Conservation (phyloP, 805 yeast genomes). For the Wickerhamomyces pijperi region DNA sequence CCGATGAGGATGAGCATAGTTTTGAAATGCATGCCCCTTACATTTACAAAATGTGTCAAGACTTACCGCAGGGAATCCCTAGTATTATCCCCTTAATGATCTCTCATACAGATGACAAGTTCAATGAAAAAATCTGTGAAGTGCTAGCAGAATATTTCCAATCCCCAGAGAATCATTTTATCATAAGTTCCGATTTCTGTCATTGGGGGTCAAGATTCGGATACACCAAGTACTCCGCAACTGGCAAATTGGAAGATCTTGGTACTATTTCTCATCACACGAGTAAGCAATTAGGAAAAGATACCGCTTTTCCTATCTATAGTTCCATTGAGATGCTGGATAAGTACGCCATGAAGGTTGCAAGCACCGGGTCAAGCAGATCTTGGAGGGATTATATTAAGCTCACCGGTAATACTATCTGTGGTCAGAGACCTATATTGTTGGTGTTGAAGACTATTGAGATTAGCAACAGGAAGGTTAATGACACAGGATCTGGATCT, state of each 20-base stretch:
- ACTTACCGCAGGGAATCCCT: conserved; percentile 24
- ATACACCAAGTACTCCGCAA: conserved; percentile 38
- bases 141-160: conserved; percentile 41
- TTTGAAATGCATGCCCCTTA: conserved; percentile 92
- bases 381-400: conserved; percentile 60
- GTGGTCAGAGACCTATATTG: conserved; percentile 81
- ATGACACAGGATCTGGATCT: neutral
- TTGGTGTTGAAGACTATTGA: conserved; percentile 49
- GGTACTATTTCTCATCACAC: neutral
- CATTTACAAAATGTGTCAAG: conserved; percentile 36
- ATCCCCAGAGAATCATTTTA: conserved; percentile 52
- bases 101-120: conserved; percentile 41
- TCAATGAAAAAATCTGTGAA: conserved; percentile 34
- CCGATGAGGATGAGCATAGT: conserved; percentile 82
- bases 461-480: conserved; percentile 6
- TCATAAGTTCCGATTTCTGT: conserved; percentile 85
- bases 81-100: conserved; percentile 72
- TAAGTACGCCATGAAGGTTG: conserved; percentile 53
- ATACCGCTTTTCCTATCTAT: conserved; percentile 29
- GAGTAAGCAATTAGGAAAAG: neutral
- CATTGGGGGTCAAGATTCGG: conserved; percentile 80
- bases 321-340: conserved; percentile 70
- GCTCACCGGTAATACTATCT: conserved; percentile 76
- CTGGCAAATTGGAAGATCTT: conserved; percentile 11
- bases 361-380: conserved; percentile 41